A percentile compares a stretch with the other conserved stretches of the same genome.
Evolutionary conservation across 257 asterid genomes (phyloP).

Genomic region (Lycium ferocissimum): DNA sequence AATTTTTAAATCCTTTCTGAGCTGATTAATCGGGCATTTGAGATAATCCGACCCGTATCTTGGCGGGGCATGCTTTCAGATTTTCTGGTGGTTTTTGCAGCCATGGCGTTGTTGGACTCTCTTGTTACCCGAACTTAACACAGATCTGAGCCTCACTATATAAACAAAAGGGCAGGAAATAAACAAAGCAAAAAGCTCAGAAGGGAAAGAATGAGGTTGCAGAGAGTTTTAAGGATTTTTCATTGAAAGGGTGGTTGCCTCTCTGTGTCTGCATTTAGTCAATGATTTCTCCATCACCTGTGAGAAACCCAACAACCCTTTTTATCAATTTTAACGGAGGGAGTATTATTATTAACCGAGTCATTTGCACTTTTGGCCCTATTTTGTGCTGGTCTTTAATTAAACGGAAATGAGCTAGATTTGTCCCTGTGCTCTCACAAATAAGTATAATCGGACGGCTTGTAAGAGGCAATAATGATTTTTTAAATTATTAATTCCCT

Average conservation of each 20-base stretch:
- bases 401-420: too few species aligned
- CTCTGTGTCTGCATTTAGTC: constrained; percentile 43
- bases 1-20: not conserved
- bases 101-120: too few species aligned
- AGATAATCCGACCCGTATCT: constrained; percentile 15
- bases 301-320: constrained; percentile 34
- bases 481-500: not conserved
- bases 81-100: too few species aligned
- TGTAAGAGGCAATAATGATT: constrained; percentile 20
- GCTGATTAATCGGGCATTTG: not conserved
- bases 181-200: not conserved
- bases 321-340: too few species aligned
- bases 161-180: too few species aligned
- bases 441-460: not conserved
- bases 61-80: not conserved
- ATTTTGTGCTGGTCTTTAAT: too few species aligned
- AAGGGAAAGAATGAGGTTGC: constrained; percentile 10
- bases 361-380: too few species aligned
- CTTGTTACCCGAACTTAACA: too few species aligned
- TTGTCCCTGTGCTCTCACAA: too few species aligned
- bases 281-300: constrained; percentile 17
- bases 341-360: too few species aligned
- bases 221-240: constrained; percentile 27
- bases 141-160: too few species aligned
- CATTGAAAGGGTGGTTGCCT: constrained; percentile 58